Evolutionary conservation across 2,329 filamentous ascomycete genomes (phyloP).

Genomic region (Hypoxylon sp.): DNA sequence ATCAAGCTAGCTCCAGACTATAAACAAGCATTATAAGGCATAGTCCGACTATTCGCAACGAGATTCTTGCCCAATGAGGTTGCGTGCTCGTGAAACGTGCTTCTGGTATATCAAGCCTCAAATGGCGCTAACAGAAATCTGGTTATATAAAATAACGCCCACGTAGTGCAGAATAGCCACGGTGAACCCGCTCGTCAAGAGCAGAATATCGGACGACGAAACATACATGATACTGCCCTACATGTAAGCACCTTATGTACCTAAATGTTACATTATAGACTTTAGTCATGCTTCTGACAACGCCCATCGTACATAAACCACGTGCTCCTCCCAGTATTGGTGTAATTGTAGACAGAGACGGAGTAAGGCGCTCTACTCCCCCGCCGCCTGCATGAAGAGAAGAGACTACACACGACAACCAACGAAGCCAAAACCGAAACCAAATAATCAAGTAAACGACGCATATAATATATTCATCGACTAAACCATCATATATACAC

Average conservation of each 20-base stretch:
- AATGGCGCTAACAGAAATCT: neutral
- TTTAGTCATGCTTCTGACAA: neutral
- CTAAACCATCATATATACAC: slow-evolving; percentile 30
- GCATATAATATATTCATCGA: slow-evolving; percentile 33
- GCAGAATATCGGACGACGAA: neutral
- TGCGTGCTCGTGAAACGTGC: slow-evolving; percentile 31
- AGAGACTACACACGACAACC: neutral
- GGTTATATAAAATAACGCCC: neutral
- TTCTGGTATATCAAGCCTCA: slow-evolving; percentile 3
- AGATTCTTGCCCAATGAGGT: slow-evolving; percentile 33
- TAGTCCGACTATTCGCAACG: slow-evolving; percentile 1
- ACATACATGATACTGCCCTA: neutral
- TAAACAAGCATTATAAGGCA: neutral
- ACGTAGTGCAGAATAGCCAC: neutral
- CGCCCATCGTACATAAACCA: too few species aligned
- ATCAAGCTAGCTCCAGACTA: slow-evolving; percentile 13
- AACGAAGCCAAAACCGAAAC: neutral
- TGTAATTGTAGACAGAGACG: too few species aligned
- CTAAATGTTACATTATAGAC: neutral
- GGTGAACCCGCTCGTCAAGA: neutral
- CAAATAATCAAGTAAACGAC: neutral
- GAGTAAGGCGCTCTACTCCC: too few species aligned
- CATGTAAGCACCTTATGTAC: neutral
- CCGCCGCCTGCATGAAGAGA: neutral
- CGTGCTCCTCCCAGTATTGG: too few species aligned